Evolutionary conservation across 176 grass and related monocot species (phyloP).

Genomic region (Metroxylon sagu): DNA sequence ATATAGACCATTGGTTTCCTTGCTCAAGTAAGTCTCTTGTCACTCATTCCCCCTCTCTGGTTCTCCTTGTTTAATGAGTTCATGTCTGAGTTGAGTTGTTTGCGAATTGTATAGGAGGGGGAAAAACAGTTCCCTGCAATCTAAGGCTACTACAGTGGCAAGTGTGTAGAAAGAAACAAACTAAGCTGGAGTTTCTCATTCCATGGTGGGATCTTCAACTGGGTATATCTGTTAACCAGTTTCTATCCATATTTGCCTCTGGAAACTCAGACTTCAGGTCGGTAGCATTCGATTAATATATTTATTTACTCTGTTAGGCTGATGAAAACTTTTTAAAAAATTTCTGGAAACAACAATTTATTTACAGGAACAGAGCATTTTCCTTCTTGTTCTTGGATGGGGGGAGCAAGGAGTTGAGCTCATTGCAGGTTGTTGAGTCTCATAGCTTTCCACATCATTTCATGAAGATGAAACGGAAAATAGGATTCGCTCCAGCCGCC

Average conservation of each 20-base stretch:
- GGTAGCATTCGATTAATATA: not conserved
- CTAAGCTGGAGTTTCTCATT: conserved; percentile 72
- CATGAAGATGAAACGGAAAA: conserved; percentile 44
- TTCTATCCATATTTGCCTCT: conserved; percentile 73
- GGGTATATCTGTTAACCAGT: conserved; percentile 81
- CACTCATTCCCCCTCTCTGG: not conserved
- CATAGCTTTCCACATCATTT: conserved; percentile 88
- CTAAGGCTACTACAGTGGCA: conserved; percentile 74
- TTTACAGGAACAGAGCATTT: conserved; percentile 74
- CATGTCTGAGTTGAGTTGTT: not conserved
- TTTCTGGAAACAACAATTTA: no score
- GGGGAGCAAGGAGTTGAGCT: conserved; percentile 56
- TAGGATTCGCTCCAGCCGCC: conserved; percentile 78
- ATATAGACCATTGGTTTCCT: conserved; percentile 88
- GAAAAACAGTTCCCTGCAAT: conserved; percentile 74
- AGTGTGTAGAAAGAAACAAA: conserved; percentile 66
- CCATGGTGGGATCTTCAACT: conserved; percentile 99
- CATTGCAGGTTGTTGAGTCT: conserved; percentile 56
- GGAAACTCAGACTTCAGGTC: conserved; percentile 66
- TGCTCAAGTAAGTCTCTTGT: conserved; percentile 38
- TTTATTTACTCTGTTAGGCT: no score
- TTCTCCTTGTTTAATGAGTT: no score
- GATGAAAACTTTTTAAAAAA: no score
- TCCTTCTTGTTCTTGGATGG: conserved; percentile 71
- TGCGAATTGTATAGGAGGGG: conserved; percentile 54